Conservation (phyloP, 306 rosid species). For the Medicago lupulina region DNA sequence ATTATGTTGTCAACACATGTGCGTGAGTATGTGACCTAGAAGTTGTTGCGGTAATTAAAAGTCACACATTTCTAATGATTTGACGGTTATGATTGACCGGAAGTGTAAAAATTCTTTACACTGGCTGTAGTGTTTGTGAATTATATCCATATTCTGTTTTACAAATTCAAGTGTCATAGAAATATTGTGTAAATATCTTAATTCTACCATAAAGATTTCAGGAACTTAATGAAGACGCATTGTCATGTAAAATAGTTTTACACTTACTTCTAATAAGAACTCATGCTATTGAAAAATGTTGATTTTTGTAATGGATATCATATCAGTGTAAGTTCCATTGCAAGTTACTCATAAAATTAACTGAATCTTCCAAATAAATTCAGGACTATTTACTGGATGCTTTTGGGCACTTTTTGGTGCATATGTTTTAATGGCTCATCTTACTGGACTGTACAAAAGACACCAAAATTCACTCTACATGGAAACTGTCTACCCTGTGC, state of each 20-base stretch:
- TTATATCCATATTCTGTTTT: background rate
- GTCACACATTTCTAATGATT: too few relatives aligned
- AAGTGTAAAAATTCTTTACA: background rate
- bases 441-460: conserved; percentile 68
- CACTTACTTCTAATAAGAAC: background rate
- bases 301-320: too few relatives aligned
- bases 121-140: too few relatives aligned
- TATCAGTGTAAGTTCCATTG: background rate
- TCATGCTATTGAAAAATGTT: too few relatives aligned
- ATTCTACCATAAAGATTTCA: background rate
- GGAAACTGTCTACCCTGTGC: conserved; percentile 94
- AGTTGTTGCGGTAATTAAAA: background rate
- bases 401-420: conserved; percentile 79
- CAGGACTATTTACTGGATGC: conserved; percentile 91
- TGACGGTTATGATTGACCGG: too few relatives aligned
- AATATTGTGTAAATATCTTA: background rate
- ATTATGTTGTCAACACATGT: background rate
- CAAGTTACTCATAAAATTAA: conserved; percentile 6
- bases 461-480: conserved; percentile 72
- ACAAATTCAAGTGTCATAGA: background rate
- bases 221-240: background rate
- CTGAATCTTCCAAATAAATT: conserved; percentile 30
- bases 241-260: too few relatives aligned
- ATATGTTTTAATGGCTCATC: conserved; percentile 84
- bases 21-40: too few relatives aligned